These are phyloP conservation scores for Beauveria scarabaeidicola DNA, from an alignment of 2,329 filamentous ascomycete genomes.

Conservation along the genomic window DNA sequence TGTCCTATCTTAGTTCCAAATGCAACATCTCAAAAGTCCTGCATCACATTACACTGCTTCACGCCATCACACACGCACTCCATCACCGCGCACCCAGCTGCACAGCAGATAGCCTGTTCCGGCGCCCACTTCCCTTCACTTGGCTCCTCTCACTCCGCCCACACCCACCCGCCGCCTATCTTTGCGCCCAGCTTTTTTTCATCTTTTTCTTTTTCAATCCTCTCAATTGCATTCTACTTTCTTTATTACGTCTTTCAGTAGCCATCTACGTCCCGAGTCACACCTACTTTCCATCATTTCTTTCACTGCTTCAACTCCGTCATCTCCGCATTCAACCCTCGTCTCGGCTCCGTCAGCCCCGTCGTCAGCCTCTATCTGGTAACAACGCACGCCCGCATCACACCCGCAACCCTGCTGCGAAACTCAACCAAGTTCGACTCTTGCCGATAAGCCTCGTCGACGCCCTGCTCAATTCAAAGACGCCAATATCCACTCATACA, in stretches of 20 bases:
- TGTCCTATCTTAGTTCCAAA: too few relatives aligned
- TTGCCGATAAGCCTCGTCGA: neutral
- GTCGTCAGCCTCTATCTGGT: neutral
- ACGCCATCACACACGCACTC: neutral
- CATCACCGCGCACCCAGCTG: neutral
- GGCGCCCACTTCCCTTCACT: neutral
- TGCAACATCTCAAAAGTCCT: too few relatives aligned
- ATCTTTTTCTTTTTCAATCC: neutral
- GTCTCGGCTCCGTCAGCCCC: neutral
- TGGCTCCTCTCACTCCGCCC: constrained; percentile 5
- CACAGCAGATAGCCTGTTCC: neutral
- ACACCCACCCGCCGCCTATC: constrained; percentile 1
- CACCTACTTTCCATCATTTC: neutral
- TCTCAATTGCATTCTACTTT: neutral
- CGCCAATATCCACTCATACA: neutral
- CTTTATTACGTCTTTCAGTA: neutral
- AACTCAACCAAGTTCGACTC: neutral
- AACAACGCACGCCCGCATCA: neutral
- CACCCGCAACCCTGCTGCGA: neutral
- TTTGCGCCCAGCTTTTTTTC: neutral
- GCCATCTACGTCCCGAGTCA: neutral
- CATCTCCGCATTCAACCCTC: neutral
- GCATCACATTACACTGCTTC: neutral
- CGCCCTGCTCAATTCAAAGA: neutral
- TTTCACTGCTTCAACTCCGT: neutral